Percentiles rank a stretch among this genome's conserved stretches.
Conservation (phyloP, 345 rosid species). For the Populus ilicifolia region DNA sequence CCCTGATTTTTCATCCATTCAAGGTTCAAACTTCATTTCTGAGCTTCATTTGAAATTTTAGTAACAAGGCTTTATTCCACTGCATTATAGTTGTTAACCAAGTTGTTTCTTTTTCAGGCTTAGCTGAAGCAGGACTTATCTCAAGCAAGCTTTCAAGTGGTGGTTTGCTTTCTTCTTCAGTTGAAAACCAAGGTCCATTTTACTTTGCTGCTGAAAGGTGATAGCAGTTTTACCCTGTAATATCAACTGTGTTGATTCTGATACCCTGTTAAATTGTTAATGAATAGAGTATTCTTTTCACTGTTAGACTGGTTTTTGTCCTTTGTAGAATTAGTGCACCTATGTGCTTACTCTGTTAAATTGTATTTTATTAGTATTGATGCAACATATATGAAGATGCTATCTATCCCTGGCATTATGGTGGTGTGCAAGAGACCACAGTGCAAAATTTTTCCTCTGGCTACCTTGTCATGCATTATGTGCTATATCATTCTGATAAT, state of each 20-base stretch:
- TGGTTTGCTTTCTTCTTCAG: conserved; percentile 43
- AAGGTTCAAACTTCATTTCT: conserved; percentile 51
- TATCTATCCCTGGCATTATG: neutral
- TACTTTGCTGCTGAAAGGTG: conserved; percentile 82
- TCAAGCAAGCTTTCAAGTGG: conserved; percentile 79
- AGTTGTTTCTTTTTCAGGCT: conserved; percentile 52
- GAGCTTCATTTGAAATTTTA: neutral
- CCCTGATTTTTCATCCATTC: conserved; percentile 89
- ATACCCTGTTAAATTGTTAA: neutral
- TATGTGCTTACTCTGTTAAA: neutral
- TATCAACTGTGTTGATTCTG: neutral
- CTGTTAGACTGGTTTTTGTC: neutral
- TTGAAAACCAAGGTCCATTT: conserved; percentile 39
- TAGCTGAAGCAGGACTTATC: conserved; percentile 97
- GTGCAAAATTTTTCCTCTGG: neutral
- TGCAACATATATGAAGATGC: neutral
- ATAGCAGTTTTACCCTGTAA: conserved; percentile 5
- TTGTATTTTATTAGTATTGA: neutral
- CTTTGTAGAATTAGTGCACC: neutral
- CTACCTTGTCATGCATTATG: neutral
- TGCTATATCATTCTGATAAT: neutral
- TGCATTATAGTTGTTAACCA: conserved; percentile 11
- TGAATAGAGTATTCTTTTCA: neutral
- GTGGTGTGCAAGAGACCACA: no score
- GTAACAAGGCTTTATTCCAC: neutral